A percentile compares a stretch with the other conserved stretches of the same genome.
Conservation (phyloP, 805 yeast genomes). For the Metschnikowia vanudenii region DNA sequence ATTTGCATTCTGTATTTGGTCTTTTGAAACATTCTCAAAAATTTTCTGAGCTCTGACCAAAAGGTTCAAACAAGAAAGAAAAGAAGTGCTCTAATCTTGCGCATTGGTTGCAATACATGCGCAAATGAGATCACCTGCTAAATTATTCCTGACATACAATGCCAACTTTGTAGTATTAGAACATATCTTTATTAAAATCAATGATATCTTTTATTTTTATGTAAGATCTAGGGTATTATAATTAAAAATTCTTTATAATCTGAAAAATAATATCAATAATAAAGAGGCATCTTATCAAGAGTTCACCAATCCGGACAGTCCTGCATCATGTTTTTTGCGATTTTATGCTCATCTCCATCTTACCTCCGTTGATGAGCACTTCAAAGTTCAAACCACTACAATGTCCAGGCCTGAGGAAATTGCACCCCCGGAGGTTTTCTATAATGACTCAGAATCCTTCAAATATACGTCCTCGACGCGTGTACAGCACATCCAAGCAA, state of each 20-base stretch:
- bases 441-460: conserved; percentile 83
- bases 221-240: no score
- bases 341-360: conserved; percentile 7
- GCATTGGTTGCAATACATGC: neutral
- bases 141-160: no score
- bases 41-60: neutral
- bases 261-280: no score
- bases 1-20: conserved; percentile 82
- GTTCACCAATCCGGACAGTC: neutral
- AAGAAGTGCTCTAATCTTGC: no score
- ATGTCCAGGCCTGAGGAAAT: conserved; percentile 97
- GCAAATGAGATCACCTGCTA: no score
- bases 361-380: neutral
- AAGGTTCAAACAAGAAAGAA: neutral
- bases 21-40: conserved; percentile 5
- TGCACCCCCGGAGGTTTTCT: conserved; percentile 96
- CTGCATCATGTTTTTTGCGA: conserved; percentile 9
- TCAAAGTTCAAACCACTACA: neutral
- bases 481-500: conserved; percentile 97
- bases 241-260: no score
- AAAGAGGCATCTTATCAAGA: neutral
- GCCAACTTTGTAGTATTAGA: no score
- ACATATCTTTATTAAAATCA: no score
- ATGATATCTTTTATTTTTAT: no score
- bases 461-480: conserved; percentile 93